Percentiles rank a stretch among this genome's conserved stretches.
Conservation (phyloP, 2,329 filamentous ascomycete species). For the Lojkania enalia region DNA sequence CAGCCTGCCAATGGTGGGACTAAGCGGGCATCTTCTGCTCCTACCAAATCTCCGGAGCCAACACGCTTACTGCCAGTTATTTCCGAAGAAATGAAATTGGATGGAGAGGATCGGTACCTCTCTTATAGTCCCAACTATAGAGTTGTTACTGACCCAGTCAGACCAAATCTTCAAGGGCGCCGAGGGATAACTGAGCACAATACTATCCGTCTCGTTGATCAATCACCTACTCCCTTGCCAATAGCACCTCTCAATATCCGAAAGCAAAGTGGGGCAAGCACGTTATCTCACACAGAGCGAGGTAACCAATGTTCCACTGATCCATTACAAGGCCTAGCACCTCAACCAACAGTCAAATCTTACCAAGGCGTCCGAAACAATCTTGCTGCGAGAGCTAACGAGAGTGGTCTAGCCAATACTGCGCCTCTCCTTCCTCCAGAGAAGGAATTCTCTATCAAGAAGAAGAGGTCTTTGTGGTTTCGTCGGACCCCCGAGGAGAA, state of each 20-base stretch:
- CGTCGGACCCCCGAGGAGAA: conserved; percentile 40
- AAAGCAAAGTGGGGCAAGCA: conserved; percentile 49
- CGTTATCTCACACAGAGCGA: conserved; percentile 21
- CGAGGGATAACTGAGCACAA: conserved; percentile 35
- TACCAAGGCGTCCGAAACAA: conserved; percentile 27
- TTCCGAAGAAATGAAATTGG: conserved; percentile 53
- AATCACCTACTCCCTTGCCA: conserved; percentile 54
- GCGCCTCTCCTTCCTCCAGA: conserved; percentile 14
- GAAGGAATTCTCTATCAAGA: conserved; percentile 36
- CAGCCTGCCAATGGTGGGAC: conserved; percentile 42
- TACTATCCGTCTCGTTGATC: conserved; percentile 62
- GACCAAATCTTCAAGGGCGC: conserved; percentile 25
- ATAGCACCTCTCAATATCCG: conserved; percentile 60
- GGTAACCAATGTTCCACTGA: conserved; percentile 15
- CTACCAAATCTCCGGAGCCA: conserved; percentile 36
- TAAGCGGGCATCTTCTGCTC: conserved; percentile 54
- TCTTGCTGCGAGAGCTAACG: conserved; percentile 20
- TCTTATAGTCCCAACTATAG: conserved; percentile 36
- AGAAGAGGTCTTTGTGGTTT: conserved; percentile 55
- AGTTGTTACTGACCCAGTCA: conserved; percentile 50
- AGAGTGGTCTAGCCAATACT: conserved; percentile 4
- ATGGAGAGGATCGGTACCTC: conserved; percentile 38
- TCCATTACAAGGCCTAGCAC: conserved; percentile 20
- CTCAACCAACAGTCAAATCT: conserved; percentile 18
- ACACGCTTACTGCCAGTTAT: conserved; percentile 53